A percentile compares a stretch with the other conserved stretches of the same genome.
Evolutionary conservation across 208 protist genomes (phyloP).

Genomic region (Trypanosoma platydactyli): DNA sequence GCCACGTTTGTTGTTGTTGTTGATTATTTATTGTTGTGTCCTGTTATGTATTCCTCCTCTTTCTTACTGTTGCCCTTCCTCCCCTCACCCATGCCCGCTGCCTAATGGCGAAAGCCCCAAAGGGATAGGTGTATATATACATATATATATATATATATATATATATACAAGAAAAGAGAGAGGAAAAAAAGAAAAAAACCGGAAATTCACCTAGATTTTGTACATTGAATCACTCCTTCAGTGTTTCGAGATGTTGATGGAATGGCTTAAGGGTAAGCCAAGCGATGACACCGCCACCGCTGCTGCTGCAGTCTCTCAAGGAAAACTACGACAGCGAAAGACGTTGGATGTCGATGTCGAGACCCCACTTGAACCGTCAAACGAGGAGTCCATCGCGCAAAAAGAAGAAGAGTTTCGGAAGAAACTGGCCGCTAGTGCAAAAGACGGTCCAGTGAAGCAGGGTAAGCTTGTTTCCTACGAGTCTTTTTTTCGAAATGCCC

Average conservation of each 20-base stretch:
- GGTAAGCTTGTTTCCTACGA: constrained; percentile 75
- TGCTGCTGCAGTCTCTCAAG: neutral
- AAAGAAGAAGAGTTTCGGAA: constrained; percentile 64
- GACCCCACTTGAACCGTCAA: constrained; percentile 61
- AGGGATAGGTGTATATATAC: no score
- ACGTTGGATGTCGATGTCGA: constrained; percentile 79
- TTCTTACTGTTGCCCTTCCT: no score
- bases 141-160: no score
- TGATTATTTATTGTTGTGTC: no score
- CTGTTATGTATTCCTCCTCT: no score
- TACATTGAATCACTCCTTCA: neutral
- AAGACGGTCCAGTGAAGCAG: constrained; percentile 45
- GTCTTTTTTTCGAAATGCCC: constrained; percentile 61
- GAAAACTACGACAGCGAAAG: constrained; percentile 40
- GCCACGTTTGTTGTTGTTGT: no score
- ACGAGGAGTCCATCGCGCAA: constrained; percentile 29
- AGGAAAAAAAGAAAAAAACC: constrained; percentile 8
- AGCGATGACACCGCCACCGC: constrained; percentile 26
- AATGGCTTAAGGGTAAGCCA: constrained; percentile 71
- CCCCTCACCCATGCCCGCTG: no score
- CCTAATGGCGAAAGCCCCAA: no score
- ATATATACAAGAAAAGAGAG: neutral
- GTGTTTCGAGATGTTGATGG: constrained; percentile 70
- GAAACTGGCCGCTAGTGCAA: constrained; percentile 71
- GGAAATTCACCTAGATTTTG: neutral